Evolutionary conservation across 805 yeast species (phyloP), one percentile per base, ranked within the genome.

Genomic region (Tetrapisispora nanseiensis): DNA sequence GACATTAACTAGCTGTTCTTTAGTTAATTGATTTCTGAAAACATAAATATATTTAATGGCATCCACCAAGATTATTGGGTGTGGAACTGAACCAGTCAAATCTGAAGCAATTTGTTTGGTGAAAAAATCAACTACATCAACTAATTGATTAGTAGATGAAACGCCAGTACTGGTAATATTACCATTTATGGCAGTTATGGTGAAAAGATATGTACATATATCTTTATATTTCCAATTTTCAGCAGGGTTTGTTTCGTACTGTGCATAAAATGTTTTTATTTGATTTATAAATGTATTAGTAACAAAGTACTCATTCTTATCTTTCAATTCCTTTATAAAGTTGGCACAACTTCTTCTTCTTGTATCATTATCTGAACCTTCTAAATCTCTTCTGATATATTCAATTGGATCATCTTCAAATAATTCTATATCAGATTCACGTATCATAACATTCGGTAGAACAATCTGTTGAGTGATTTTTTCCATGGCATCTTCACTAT

Each of bases 331-430:
- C 47, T 94, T 76, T 51, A 92, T 68, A 56, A 92, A 87, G 55
- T 86, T 97, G 1, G 95, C 85, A n/a, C 97, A 80, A 0, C 95
- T 79, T 52, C 94, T 78, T 62, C 97, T 75, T 63, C 99, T 76
- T 1, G 96, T 82, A 56, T 89, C 97, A 12, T 82, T 75, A 59
- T 90, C 97, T 0, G 95, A 80, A 6, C 97, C 97, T 64, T 94
- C 98, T 36, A 94, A 69, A 62, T 92, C 98, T 47, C 95, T 74
- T 55, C 97, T 75, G 18, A 89, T 89, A 58, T 73, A 92, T 54
- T 86, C 94, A 42, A 92, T 82, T 29, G 98, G 98, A 58, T 92
- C 98, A 63, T 92, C 98, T 63, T 92, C 98, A 61, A 92, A 90
- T 47, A 81, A 63, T 62, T 94, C 98, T 55, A 86, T 86, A 58